Base-by-base conservation (phyloP, 257 asterid genomes). In the Lithospermum erythrorhizon region DNA sequence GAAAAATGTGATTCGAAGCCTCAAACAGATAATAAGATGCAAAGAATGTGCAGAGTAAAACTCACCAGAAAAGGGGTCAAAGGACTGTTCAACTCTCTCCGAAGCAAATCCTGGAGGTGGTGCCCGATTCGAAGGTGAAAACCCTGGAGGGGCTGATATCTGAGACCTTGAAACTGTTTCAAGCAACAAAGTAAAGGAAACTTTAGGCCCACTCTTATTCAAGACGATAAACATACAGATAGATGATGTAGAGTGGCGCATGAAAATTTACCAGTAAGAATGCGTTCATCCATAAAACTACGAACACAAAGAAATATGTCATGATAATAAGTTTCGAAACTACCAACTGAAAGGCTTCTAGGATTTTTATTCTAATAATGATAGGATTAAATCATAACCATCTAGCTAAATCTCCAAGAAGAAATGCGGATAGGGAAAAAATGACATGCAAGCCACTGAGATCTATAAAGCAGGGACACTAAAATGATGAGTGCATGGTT, bases 71-170 rank as follows among this genome's bases (percentile, higher is more conserved):
- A 72, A 64, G 17, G 83, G 52, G 30, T 75, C 82, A 23, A 73
- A 78, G 66, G 62, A 55, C 53, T 76, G 95, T 27, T 80, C 89
- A 47, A 74, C 71, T 77, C 94, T 81, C 65, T 78, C 95, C 63
- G 76, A 81, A 63, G 94, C 54, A 81, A 93, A 93, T 48, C 97
- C 97, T 27, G 98, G 96, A 32, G 97, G 97, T 57, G 98, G 84
- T 48, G 88, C 81, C 73, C 95, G 80, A 70, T 70, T 79, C 25
- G 95, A 87, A 24, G 59, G 78, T 4, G 87, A 77, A 81, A 89
- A 93, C 18, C 98, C 98, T 21, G 98, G 98, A 65, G 98, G 98
- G 25, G 95, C 95, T 21, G 95, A 73, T 77, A 86, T 76, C 71
- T 84, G 95, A 69, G 97, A 76, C 75, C 93, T 87, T 53, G 89